Base-by-base conservation (phyloP, 192 early-diverging fungal genomes). In the Backusella westeae region DNA sequence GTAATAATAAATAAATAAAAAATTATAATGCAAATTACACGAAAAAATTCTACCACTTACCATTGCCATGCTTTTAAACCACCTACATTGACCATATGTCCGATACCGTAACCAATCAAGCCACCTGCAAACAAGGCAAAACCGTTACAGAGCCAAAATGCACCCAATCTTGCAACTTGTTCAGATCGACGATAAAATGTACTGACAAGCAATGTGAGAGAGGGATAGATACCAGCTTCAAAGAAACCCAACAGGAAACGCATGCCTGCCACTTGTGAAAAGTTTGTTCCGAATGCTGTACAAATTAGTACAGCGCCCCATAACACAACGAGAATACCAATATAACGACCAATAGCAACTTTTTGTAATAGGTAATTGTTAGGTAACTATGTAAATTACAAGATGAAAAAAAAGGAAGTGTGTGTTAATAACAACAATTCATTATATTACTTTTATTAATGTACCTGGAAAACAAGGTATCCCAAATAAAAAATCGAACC, bases 401-500 rank as follows among this genome's bases (percentile, higher is more conserved):
- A 39, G 23, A 41, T 21, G n/a, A 17, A 3, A 35, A 21, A 38
- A 17, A 1, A 34, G 53, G 19, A 32, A 32, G 32, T 32, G 32
- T 3, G 32, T 32, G 34, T 35, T 34, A 74, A 73, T 41, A 26
- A 44, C 44, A 26, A 53, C 3, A 19, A 44, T 44, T 17, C 5
- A 17, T 17, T 17, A 44, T 14, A 44, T 44, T 34, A 34, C 46
- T 49, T 34, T 72, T 52, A 39, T 39, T 39, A 39, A 10, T 12
- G 38, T 39, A 73, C 66, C 63, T 75, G 74, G 42, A 46, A 75
- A 32, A 71, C 35, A 36, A 69, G 69, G 53, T 79, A 75, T 39
- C 78, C 78, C 26, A 81, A 72, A 36, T 81, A 81, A 77, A 81
- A 81, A 19, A 81, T 74, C 7, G 80, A 81, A 0, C 75, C 75